Evolutionary conservation across 495 filamentous ascomycete genomes (phyloP).

Genomic region (Aspergillus heteromorphus): DNA sequence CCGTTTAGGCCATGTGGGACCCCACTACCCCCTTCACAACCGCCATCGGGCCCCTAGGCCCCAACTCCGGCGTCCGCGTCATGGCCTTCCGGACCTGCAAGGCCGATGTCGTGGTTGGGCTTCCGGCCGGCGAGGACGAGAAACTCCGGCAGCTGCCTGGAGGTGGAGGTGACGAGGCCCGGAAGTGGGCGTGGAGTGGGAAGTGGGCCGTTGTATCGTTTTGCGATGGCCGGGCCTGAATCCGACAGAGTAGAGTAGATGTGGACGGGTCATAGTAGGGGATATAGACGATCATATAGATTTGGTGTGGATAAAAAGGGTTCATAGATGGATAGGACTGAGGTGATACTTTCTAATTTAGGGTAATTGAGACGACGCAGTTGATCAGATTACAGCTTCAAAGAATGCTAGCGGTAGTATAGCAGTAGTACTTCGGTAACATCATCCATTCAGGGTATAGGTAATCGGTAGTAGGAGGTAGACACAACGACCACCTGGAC

Average conservation of each 20-base stretch:
- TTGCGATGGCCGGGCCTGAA: conserved; percentile 59
- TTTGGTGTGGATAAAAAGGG: background rate
- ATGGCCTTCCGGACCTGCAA: conserved; percentile 91
- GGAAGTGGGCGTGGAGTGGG: conserved; percentile 96
- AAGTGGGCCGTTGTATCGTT: conserved; percentile 97
- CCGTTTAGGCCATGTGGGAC: conserved; percentile 68
- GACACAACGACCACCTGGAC: too few relatives aligned
- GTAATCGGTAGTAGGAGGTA: too few relatives aligned
- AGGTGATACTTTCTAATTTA: too few relatives aligned
- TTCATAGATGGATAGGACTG: too few relatives aligned
- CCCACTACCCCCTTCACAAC: conserved; percentile 78
- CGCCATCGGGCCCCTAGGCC: conserved; percentile 83
- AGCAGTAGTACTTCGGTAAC: too few relatives aligned
- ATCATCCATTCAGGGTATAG: too few relatives aligned
- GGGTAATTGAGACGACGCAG: too few relatives aligned
- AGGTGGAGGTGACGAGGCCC: conserved; percentile 61
- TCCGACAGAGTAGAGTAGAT: background rate
- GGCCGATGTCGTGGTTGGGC: conserved; percentile 88
- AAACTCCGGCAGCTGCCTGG: conserved; percentile 60
- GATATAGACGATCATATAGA: background rate
- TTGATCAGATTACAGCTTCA: too few relatives aligned
- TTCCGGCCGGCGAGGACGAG: conserved; percentile 77
- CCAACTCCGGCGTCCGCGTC: conserved; percentile 70
- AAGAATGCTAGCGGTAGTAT: too few relatives aligned
- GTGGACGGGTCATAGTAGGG: background rate